These are phyloP conservation scores for Lasiodiplodia hormozganensis DNA, from an alignment of 2,329 filamentous ascomycete genomes.

Conservation along the genomic window DNA sequence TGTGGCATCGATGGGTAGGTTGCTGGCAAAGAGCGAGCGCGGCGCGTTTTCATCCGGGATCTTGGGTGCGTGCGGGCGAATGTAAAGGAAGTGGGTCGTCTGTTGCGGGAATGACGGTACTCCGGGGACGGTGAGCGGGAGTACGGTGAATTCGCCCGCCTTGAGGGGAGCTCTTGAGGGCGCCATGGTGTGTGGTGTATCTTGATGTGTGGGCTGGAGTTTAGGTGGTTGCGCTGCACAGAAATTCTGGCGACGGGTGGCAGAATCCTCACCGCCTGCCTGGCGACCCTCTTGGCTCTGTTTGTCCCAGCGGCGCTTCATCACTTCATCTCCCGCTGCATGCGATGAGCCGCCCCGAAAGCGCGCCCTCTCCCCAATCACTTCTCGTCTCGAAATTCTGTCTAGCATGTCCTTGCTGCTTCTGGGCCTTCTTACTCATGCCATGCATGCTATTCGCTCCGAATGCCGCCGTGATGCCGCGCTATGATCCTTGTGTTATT, in stretches of 20 bases:
- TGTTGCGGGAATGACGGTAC: conserved; percentile 66
- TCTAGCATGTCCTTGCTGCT: not conserved
- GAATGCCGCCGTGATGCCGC: not conserved
- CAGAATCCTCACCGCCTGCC: conserved; percentile 12
- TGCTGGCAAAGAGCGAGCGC: conserved; percentile 88
- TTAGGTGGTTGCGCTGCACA: conserved; percentile 1
- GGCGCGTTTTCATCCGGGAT: conserved; percentile 70
- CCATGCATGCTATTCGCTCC: not conserved
- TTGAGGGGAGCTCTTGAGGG: conserved; percentile 35
- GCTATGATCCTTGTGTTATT: not conserved
- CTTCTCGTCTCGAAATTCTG: not conserved
- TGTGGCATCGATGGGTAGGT: conserved; percentile 84
- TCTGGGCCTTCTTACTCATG: not conserved
- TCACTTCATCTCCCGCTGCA: not conserved
- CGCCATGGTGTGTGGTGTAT: conserved; percentile 17
- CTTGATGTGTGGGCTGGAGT: not conserved
- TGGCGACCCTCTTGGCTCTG: not conserved
- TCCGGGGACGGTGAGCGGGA: conserved; percentile 72
- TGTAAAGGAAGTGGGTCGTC: conserved; percentile 82
- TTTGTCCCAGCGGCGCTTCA: not conserved
- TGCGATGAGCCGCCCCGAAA: not conserved
- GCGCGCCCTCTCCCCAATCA: not conserved
- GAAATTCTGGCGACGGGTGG: conserved; percentile 23
- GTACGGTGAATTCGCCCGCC: conserved; percentile 69
- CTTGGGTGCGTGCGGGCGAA: conserved; percentile 78